Evolutionary conservation across 2,329 filamentous ascomycete genomes (phyloP).

Genomic region (Trichoderma lentiforme): DNA sequence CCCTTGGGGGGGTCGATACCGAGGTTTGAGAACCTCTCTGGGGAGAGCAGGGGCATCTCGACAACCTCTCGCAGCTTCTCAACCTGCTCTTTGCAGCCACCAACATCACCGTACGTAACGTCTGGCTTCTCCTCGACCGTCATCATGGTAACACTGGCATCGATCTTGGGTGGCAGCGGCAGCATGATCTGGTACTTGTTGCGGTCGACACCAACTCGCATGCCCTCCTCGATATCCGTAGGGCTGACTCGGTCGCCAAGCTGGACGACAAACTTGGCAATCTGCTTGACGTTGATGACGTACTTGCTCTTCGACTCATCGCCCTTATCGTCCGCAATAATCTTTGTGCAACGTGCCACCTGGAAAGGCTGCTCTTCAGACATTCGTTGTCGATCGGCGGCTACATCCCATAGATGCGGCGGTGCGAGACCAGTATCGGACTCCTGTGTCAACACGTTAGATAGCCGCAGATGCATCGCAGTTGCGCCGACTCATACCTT

Average conservation of each 20-base stretch:
- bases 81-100: constrained; percentile 98
- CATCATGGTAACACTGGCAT: constrained; percentile 99
- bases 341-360: constrained; percentile 97
- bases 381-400: constrained; percentile 97
- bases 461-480: background rate
- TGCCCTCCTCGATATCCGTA: constrained; percentile 98
- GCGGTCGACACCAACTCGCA: constrained; percentile 96
- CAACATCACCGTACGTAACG: constrained; percentile 97
- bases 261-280: constrained; percentile 98
- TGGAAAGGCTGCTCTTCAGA: constrained; percentile 96
- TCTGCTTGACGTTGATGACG: constrained; percentile 99
- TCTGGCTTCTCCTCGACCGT: constrained; percentile 99
- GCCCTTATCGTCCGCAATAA: constrained; percentile 90
- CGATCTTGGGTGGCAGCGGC: constrained; percentile 95
- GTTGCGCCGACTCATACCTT: constrained; percentile 50
- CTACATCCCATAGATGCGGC: constrained; percentile 98
- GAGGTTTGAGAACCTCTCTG: constrained; percentile 96
- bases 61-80: constrained; percentile 98
- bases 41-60: constrained; percentile 94
- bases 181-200: constrained; percentile 99
- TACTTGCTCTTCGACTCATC: constrained; percentile 99
- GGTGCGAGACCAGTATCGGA: constrained; percentile 97
- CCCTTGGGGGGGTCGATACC: constrained; percentile 98
- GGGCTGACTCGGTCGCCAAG: constrained; percentile 94
- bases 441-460: constrained; percentile 57